Percentiles rank a stretch among this genome's conserved stretches.
Conservation (phyloP, 2,329 filamentous ascomycete genomes). For the Trichoderma koningii region DNA sequence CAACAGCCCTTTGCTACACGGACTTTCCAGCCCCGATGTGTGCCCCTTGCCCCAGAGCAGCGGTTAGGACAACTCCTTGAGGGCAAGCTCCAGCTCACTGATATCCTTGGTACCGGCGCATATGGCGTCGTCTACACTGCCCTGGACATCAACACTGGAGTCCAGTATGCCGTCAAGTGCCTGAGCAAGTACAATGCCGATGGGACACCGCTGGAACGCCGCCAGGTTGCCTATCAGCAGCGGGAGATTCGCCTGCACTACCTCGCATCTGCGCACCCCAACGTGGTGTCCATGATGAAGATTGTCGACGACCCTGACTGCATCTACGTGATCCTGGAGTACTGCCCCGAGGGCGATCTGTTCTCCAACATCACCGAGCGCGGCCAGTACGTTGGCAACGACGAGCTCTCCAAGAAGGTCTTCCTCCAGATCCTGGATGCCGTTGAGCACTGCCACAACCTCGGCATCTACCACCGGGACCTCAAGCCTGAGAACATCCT, state of each 20-base stretch:
- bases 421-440: slow-evolving; percentile 97
- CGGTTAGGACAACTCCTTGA: slow-evolving; percentile 82
- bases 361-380: slow-evolving; percentile 98
- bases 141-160: slow-evolving; percentile 76
- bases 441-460: slow-evolving; percentile 88
- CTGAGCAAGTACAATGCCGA: slow-evolving; percentile 84
- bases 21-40: slow-evolving; percentile 50
- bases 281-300: slow-evolving; percentile 90
- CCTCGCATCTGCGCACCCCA: slow-evolving; percentile 82
- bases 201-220: slow-evolving; percentile 71
- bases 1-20: slow-evolving; percentile 42
- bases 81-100: slow-evolving; percentile 78
- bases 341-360: slow-evolving; percentile 93
- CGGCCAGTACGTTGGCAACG: slow-evolving; percentile 90
- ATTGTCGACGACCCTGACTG: slow-evolving; percentile 91
- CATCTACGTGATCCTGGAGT: slow-evolving; percentile 95
- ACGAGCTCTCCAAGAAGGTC: slow-evolving; percentile 79
- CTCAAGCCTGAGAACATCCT: slow-evolving; percentile 98
- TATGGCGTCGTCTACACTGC: slow-evolving; percentile 96
- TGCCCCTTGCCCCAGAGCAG: slow-evolving; percentile 73
- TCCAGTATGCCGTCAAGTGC: slow-evolving; percentile 92
- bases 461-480: slow-evolving; percentile 95
- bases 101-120: slow-evolving; percentile 87
- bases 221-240: slow-evolving; percentile 88
- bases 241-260: slow-evolving; percentile 92